Conservation (phyloP, 2,329 filamentous ascomycete species). For the Thermothelomyces thermophilus region DNA sequence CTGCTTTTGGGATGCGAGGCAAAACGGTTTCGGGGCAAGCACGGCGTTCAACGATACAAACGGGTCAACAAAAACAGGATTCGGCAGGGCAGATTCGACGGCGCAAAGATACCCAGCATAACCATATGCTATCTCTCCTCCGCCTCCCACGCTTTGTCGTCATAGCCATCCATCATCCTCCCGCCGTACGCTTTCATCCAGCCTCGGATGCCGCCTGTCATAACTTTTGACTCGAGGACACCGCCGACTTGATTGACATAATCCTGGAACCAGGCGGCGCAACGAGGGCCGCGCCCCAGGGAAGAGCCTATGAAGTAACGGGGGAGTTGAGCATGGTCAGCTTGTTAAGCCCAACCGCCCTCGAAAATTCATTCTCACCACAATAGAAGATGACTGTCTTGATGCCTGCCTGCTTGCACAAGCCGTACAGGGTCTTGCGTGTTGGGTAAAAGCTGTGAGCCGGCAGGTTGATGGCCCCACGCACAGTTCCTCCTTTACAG, state of each 20-base stretch:
- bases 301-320: conserved; percentile 38
- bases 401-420: conserved; percentile 45
- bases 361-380: conserved; percentile 32
- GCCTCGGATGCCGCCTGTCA: conserved; percentile 48
- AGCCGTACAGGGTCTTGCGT: conserved; percentile 40
- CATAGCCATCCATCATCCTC: conserved; percentile 44
- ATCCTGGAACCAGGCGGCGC: conserved; percentile 51
- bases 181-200: conserved; percentile 47
- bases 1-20: not conserved
- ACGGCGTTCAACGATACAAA: conserved; percentile 10
- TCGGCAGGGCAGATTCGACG: not conserved
- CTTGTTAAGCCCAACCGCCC: not conserved
- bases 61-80: not conserved
- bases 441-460: conserved; percentile 49
- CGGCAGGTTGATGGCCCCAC: conserved; percentile 50
- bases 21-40: not conserved
- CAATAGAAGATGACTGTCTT: conserved; percentile 50
- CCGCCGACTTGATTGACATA: conserved; percentile 43
- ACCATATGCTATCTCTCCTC: not conserved
- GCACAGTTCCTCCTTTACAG: conserved; percentile 54
- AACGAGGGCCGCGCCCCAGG: conserved; percentile 43
- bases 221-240: conserved; percentile 39
- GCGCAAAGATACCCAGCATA: conserved; percentile 13
- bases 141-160: conserved; percentile 34
- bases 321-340: not conserved